Conservation (phyloP, 257 asterid genomes). For the Verbena officinalis region DNA sequence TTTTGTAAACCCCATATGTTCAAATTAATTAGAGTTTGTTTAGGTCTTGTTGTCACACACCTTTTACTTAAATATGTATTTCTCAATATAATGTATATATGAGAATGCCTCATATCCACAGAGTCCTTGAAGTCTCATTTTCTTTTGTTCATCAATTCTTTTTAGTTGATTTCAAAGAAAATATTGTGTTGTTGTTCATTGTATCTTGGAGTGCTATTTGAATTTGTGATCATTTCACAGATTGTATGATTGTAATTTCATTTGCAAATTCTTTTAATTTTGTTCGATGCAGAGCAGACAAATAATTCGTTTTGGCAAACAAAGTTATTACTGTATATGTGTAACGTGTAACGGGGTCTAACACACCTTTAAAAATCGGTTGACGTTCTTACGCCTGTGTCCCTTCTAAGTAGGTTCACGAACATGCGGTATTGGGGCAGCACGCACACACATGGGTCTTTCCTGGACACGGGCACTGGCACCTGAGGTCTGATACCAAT, state of each 20-base stretch:
- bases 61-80: constrained; percentile 37
- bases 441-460: too few species aligned
- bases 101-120: constrained; percentile 36
- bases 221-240: neutral
- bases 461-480: too few species aligned
- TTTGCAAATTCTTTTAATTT: neutral
- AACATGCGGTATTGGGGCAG: too few species aligned
- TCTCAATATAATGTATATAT: constrained; percentile 54
- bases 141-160: constrained; percentile 21
- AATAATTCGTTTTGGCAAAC: too few species aligned
- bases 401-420: too few species aligned
- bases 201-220: neutral
- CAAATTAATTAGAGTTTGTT: constrained; percentile 23
- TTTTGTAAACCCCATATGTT: constrained; percentile 27
- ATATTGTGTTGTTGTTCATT: neutral
- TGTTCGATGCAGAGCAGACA: neutral
- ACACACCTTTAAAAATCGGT: too few species aligned
- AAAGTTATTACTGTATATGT: too few species aligned
- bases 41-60: constrained; percentile 33
- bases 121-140: constrained; percentile 8
- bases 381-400: too few species aligned
- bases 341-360: too few species aligned
- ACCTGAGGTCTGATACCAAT: too few species aligned
- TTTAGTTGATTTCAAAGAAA: constrained; percentile 19
- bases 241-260: neutral